phyloP scores from a whole-genome alignment of 371 early-diverging fungal species.

The Thermomucor indicae-seudaticae region DNA sequence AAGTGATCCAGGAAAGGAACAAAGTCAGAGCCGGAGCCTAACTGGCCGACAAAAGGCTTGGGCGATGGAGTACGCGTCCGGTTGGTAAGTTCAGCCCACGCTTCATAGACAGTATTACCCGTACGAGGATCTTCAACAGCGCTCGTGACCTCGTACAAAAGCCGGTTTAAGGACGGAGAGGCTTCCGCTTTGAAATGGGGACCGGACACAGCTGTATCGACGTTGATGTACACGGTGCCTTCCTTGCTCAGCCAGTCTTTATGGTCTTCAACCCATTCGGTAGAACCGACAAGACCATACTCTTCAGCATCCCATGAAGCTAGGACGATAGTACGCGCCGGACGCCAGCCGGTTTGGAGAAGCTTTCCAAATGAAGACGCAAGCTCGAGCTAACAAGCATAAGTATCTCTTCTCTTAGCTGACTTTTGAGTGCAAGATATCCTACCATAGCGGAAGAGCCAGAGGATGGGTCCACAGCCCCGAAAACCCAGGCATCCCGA shows the following conservation, averaged over 20 bases:
- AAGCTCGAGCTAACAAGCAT: conserved; percentile 31
- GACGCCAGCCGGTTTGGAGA: conserved; percentile 53
- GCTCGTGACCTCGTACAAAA: conserved; percentile 43
- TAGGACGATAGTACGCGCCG: conserved; percentile 53
- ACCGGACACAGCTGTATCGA: conserved; percentile 47
- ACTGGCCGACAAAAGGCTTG: conserved; percentile 16
- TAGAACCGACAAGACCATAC: conserved; percentile 53
- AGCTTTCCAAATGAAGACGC: conserved; percentile 49
- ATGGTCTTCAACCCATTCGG: conserved; percentile 62
- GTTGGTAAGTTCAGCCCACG: conserved; percentile 13
- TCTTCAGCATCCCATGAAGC: conserved; percentile 66
- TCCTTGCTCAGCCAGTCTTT: conserved; percentile 47
- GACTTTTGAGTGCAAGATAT: not conserved
- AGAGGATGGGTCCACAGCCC: conserved; percentile 65
- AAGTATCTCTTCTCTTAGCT: not conserved
- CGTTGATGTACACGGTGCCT: conserved; percentile 50
- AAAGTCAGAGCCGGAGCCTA: conserved; percentile 56
- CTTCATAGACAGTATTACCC: conserved; percentile 13
- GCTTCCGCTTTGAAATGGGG: conserved; percentile 38
- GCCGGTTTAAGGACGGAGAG: conserved; percentile 37
- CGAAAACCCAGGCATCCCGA: conserved; percentile 66
- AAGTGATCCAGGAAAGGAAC: conserved; percentile 58
- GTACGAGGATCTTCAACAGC: conserved; percentile 32
- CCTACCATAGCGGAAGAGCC: conserved; percentile 58
- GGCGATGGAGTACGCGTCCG: conserved; percentile 2